phyloP scores from a whole-genome alignment of 306 rosid species.

The Fragaria ananassa region DNA sequence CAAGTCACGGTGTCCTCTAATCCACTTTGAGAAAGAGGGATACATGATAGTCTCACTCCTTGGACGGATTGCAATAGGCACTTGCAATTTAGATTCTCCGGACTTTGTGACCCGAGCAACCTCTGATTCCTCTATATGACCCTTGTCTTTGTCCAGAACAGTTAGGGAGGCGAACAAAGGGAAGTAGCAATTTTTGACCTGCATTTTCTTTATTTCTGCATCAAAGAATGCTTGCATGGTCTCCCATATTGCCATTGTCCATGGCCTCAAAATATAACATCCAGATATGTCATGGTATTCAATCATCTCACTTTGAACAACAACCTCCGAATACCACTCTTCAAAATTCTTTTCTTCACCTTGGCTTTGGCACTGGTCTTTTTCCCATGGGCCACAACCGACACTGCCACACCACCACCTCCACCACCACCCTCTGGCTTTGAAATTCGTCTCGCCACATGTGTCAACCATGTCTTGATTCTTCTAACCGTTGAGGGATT shows the following conservation, averaged over 20 bases:
- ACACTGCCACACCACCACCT: no score
- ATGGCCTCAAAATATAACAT: slow-evolving; percentile 90
- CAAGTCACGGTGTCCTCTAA: slow-evolving; percentile 97
- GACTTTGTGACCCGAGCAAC: slow-evolving; percentile 98
- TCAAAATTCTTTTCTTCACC: no score
- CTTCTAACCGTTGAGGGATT: no score
- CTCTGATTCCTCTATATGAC: slow-evolving; percentile 77
- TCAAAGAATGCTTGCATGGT: slow-evolving; percentile 90
- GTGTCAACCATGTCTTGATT: no score
- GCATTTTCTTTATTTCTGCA: slow-evolving; percentile 85
- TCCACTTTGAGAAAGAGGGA: slow-evolving; percentile 96
- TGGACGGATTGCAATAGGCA: slow-evolving; percentile 93
- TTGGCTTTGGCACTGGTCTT: no score
- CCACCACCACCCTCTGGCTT: no score
- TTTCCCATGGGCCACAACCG: no score
- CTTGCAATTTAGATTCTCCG: slow-evolving; percentile 67
- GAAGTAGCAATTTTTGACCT: slow-evolving; percentile 84
- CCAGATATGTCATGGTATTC: slow-evolving; percentile 96
- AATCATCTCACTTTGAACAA: slow-evolving; percentile 87
- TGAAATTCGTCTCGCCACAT: no score
- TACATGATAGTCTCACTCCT: slow-evolving; percentile 99
- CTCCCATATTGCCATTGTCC: slow-evolving; percentile 94
- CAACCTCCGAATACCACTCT: slow-evolving; percentile 43
- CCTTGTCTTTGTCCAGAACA: slow-evolving; percentile 84
- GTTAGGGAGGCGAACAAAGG: slow-evolving; percentile 81